phyloP scores from a whole-genome alignment of 371 early-diverging fungal species.

The Catenaria anguillulae region DNA sequence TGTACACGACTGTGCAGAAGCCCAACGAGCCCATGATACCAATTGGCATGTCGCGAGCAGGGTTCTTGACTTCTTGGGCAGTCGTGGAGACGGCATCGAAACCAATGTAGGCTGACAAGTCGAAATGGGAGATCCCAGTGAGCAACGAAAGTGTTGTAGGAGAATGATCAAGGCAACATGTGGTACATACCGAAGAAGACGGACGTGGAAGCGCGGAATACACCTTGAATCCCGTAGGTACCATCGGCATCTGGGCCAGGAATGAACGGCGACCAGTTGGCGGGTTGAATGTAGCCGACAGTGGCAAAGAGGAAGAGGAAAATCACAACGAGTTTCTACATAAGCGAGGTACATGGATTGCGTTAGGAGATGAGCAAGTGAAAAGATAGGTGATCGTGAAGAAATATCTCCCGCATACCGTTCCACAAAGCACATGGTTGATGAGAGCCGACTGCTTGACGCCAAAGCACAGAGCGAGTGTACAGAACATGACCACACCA shows the following conservation, averaged over 20 bases:
- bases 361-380: no score
- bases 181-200: conserved; percentile 1
- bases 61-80: conserved; percentile 5
- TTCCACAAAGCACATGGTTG: conserved; percentile 1
- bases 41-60: conserved; percentile 7
- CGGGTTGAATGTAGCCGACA: background rate
- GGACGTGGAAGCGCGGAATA: background rate
- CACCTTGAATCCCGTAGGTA: conserved; percentile 4
- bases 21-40: conserved; percentile 6
- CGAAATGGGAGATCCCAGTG: no score
- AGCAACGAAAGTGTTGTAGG: no score
- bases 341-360: no score
- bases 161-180: background rate
- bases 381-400: no score
- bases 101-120: conserved; percentile 7
- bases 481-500: background rate
- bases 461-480: conserved; percentile 16
- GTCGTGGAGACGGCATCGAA: conserved; percentile 9
- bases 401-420: no score
- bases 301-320: conserved; percentile 3
- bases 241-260: background rate
- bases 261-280: conserved; percentile 8
- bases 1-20: conserved; percentile 7
- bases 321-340: conserved; percentile 2
- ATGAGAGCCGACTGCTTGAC: background rate